Base-by-base conservation (phyloP, 148 eudicot genomes). In the Silene uniflora region DNA sequence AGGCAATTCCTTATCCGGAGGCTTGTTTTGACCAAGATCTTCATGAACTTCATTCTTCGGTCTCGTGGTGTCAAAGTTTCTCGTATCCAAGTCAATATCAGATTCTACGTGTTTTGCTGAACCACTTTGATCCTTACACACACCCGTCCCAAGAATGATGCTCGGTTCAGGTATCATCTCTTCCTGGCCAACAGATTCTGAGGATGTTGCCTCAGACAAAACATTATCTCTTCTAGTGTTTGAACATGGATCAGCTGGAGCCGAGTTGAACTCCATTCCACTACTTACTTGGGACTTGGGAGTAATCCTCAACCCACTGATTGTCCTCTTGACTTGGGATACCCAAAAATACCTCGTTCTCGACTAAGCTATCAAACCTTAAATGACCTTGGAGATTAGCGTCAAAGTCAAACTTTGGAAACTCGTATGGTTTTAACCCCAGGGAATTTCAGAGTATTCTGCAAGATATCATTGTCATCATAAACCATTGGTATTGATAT, bases 141-240 rank as follows among this genome's bases (percentile, higher is more conserved):
- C 87, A 81, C 81, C 82, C 47, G 89, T 81, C 44, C 81, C 86
- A 22, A 81, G 83, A 75, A 85, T 44, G 67, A 81, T 47, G 68
- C 86, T 67, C 29, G 84, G 86, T 62, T 75, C 87, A 56, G 83
- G 81, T 18, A 88, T 81, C 80, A 81, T 88, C 75, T 90, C 93
- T 85, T 95, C 99, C 86, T 95, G 99, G 42, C 97, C 92, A 83
- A 91, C 92, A 69, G 98, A 91, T 80, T 93, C 98, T 63, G 91
- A 86, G 69, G 98, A 95, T 79, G 99, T 89, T 72, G 99, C 99
- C 91, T 95, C 99, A 80, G 92, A 95, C 99, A 97, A 95, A 75
- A 95, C 99, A 86, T 95, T 89, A 74, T 84, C 84, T 75, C 81
- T 83, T 82, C 96, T 87, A 67, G 89, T 80, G 71, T 88, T 82